Percentiles rank a stretch among this genome's conserved stretches.
phyloP scores from a whole-genome alignment of 805 yeast genomes.

The Kurtzmaniella fragi region DNA sequence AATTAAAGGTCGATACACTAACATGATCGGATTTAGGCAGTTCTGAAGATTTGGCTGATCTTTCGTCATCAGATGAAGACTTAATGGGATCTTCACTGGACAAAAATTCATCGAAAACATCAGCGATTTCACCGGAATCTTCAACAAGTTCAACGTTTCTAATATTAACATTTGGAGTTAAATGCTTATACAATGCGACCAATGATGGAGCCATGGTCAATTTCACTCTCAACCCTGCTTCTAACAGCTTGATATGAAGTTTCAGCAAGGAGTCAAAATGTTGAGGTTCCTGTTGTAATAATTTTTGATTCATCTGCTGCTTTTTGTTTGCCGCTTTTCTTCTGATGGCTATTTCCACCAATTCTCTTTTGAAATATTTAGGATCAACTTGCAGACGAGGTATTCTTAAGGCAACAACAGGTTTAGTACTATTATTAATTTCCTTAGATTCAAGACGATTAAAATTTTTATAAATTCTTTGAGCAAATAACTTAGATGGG shows the following conservation, averaged over 20 bases:
- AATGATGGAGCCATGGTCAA: slow-evolving; percentile 44
- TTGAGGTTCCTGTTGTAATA: not conserved
- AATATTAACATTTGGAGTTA: slow-evolving; percentile 29
- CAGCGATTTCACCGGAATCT: not conserved
- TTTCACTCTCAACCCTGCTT: slow-evolving; percentile 47
- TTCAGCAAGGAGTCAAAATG: slow-evolving; percentile 14
- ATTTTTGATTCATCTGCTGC: slow-evolving; percentile 4
- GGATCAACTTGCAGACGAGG: slow-evolving; percentile 14
- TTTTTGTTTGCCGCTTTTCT: slow-evolving; percentile 22
- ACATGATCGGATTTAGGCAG: too few relatives aligned
- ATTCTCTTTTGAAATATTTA: slow-evolving; percentile 9
- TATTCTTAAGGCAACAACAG: not conserved
- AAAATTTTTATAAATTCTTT: too few relatives aligned
- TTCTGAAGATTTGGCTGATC: too few relatives aligned
- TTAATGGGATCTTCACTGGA: not conserved
- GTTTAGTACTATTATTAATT: not conserved
- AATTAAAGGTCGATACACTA: too few relatives aligned
- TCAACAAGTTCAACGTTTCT: not conserved
- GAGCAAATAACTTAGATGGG: too few relatives aligned
- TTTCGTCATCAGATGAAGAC: too few relatives aligned
- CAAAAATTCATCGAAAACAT: not conserved
- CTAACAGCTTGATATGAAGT: slow-evolving; percentile 40
- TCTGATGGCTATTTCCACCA: slow-evolving; percentile 29
- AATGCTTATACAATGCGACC: slow-evolving; percentile 37
- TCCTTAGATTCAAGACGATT: not conserved